These are phyloP conservation scores for Blastobotrys arbuscula DNA, from an alignment of 1,139 yeast species.

Conservation along the genomic window DNA sequence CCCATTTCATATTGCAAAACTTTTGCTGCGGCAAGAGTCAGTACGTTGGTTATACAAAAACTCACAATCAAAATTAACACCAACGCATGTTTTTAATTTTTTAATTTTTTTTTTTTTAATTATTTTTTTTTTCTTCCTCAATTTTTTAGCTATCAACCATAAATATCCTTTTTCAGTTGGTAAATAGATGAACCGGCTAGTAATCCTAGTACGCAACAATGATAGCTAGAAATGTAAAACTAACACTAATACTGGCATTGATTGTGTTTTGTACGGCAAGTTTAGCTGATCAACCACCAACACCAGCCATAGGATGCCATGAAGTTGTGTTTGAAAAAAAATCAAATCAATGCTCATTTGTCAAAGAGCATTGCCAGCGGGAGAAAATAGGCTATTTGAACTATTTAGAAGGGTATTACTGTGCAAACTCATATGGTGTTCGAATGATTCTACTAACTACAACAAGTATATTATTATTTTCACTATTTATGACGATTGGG, in stretches of 20 bases:
- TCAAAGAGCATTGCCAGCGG: slow-evolving; percentile 28
- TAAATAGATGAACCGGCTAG: no score
- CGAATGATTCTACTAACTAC: slow-evolving; percentile 12
- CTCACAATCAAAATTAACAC: no score
- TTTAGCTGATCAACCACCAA: background rate
- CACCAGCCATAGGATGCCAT: background rate
- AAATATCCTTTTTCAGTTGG: no score
- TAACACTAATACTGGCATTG: background rate
- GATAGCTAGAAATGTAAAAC: no score
- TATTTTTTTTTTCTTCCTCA: no score
- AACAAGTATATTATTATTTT: slow-evolving; percentile 32
- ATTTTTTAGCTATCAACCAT: no score
- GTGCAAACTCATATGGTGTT: slow-evolving; percentile 19
- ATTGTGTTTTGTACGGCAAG: background rate
- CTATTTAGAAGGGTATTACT: slow-evolving; percentile 33
- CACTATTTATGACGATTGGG: slow-evolving; percentile 59
- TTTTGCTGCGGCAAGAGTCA: no score
- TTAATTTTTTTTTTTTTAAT: no score
- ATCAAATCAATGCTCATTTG: slow-evolving; percentile 32
- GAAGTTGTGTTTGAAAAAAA: slow-evolving; percentile 2
- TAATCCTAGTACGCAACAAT: no score
- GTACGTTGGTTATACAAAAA: no score
- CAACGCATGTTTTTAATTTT: no score
- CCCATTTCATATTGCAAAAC: no score
- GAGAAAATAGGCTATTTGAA: slow-evolving; percentile 30